Percentiles rank a stretch among this genome's conserved stretches.
phyloP scores from a whole-genome alignment of 768 basidiomycete species.

The Phylloporus rhodoxanthus region DNA sequence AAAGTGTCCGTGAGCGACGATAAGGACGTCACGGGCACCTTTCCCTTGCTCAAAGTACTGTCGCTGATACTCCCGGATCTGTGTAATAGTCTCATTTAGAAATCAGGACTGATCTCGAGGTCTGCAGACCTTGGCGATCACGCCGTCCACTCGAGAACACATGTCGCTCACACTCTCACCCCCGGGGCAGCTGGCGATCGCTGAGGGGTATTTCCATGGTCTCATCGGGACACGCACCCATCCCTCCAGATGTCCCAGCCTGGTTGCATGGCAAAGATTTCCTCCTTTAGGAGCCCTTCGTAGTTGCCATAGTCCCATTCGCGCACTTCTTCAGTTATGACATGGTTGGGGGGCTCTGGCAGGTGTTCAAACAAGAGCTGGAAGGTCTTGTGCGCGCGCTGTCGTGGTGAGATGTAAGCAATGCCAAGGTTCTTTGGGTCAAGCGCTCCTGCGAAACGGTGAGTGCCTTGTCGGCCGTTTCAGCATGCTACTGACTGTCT shows the following conservation, averaged over 20 bases:
- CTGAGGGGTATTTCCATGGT: not conserved
- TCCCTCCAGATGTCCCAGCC: slow-evolving; percentile 84
- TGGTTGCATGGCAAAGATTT: slow-evolving; percentile 59
- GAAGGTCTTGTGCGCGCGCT: slow-evolving; percentile 81
- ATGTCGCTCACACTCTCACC: slow-evolving; percentile 84
- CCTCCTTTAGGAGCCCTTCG: slow-evolving; percentile 75
- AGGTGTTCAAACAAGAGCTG: slow-evolving; percentile 64
- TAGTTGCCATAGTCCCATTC: slow-evolving; percentile 95
- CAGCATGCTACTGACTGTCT: slow-evolving; percentile 50
- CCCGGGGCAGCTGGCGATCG: slow-evolving; percentile 62
- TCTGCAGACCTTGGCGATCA: slow-evolving; percentile 59
- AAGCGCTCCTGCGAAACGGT: slow-evolving; percentile 49
- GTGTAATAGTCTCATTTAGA: slow-evolving; percentile 5
- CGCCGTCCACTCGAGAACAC: slow-evolving; percentile 66
- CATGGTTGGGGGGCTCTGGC: slow-evolving; percentile 43
- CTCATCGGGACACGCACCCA: slow-evolving; percentile 43
- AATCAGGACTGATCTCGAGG: not conserved
- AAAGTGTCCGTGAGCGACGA: slow-evolving; percentile 87
- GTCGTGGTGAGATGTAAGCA: slow-evolving; percentile 81
- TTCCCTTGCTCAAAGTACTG: slow-evolving; percentile 62
- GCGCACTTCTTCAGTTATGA: slow-evolving; percentile 57
- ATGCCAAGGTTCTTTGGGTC: slow-evolving; percentile 74
- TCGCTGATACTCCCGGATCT: slow-evolving; percentile 72
- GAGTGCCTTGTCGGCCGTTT: not conserved
- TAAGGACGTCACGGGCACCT: slow-evolving; percentile 71